Evolutionary conservation across 2,329 filamentous ascomycete genomes (phyloP).

Genomic region (Ophiocordyceps sinensis): DNA sequence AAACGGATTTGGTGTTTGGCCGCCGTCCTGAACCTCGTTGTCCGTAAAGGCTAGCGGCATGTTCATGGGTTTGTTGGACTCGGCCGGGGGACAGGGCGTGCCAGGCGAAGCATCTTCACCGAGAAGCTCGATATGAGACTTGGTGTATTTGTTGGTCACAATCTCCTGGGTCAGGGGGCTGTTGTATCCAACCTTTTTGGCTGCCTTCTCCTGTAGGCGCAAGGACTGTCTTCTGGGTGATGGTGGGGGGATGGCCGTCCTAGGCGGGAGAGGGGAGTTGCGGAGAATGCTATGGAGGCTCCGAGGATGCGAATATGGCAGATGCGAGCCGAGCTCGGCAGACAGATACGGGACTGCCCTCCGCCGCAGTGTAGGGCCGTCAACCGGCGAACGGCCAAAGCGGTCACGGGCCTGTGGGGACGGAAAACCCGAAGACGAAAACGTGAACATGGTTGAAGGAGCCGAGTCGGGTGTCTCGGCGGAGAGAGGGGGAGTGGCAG

Average conservation of each 20-base stretch:
- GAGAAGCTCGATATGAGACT: constrained; percentile 49
- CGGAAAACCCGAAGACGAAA: constrained; percentile 21
- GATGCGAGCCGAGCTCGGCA: not conserved
- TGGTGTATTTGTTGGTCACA: constrained; percentile 45
- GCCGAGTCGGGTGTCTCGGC: constrained; percentile 34
- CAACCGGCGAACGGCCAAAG: constrained; percentile 3
- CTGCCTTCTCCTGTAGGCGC: constrained; percentile 38
- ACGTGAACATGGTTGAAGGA: constrained; percentile 28
- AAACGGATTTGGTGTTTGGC: constrained; percentile 47
- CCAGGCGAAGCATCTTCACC: constrained; percentile 39
- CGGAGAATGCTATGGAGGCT: constrained; percentile 49
- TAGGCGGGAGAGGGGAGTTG: constrained; percentile 48
- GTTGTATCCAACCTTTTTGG: constrained; percentile 45
- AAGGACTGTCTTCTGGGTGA: constrained; percentile 40
- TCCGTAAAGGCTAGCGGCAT: constrained; percentile 34
- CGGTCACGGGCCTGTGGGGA: constrained; percentile 1
- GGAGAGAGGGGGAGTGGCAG: constrained; percentile 43
- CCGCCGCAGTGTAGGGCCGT: constrained; percentile 6
- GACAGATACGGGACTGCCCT: not conserved
- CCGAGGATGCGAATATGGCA: constrained; percentile 43
- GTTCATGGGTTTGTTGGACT: constrained; percentile 30
- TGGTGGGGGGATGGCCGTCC: constrained; percentile 31
- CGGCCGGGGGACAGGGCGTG: constrained; percentile 18
- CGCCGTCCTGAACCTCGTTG: constrained; percentile 44
- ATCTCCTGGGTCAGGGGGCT: constrained; percentile 50